Evolutionary conservation across 371 early-diverging fungal species (phyloP), one percentile per base, ranked within the genome.

Genomic region (Homolaphlyctis polyrhiza): DNA sequence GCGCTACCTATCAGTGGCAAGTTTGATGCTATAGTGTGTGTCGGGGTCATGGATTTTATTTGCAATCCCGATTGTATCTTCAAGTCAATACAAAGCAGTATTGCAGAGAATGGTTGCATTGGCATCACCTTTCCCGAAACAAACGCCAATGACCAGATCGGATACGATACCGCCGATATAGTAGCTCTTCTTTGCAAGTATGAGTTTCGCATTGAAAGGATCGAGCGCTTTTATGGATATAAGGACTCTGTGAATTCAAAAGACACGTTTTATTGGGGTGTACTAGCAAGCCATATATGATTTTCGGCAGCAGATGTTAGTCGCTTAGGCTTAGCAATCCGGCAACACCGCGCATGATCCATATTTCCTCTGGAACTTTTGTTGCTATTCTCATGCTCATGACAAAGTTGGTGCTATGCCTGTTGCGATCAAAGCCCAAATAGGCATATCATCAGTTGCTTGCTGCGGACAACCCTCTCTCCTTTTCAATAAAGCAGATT

Each of bases 391-490:
- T 35, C 78, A 82, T 78, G 21, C 69, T 74, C 73, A 80, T 79
- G 34, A 82, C 82, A 57, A 68, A 82, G 66, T 82, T 82, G 0
- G 83, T 82, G 30, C 69, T 69, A 61, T 77, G 77, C 13, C 74
- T 74, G 58, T 34, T 23, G n/a, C n/a, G 14, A 27, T n/a, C 52
- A 25, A 51, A 11, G 32, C 11, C 11, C 52, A 14, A 14, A 11
- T 51, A 51, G 25, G n/a, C n/a, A n/a, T n/a, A n/a, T n/a, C n/a
- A n/a, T n/a, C n/a, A n/a, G n/a, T n/a, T n/a, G n/a, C n/a, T n/a
- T n/a, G n/a, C n/a, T n/a, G n/a, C n/a, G n/a, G n/a, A n/a, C n/a
- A n/a, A n/a, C n/a, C n/a, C n/a, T n/a, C n/a, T n/a, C n/a, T n/a
- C n/a, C n/a, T n/a, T n/a, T n/a, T n/a, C n/a, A n/a, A n/a, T n/a